Conservation (phyloP, 192 early-diverging fungal genomes). For the Physocladia obscura region DNA sequence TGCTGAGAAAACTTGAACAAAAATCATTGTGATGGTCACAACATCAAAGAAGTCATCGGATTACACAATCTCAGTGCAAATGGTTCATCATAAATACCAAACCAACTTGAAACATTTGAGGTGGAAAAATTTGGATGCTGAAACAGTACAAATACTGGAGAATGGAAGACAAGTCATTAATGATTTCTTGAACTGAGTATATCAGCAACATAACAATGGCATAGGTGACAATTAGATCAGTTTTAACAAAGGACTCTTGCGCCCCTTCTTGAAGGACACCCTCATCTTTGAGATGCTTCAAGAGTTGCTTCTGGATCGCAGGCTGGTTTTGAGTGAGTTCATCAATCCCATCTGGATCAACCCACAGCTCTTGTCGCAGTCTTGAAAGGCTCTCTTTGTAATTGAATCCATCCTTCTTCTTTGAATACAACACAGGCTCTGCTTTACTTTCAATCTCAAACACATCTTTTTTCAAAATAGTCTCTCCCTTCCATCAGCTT, state of each 20-base stretch:
- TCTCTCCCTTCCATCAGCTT: background rate
- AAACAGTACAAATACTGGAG: no score
- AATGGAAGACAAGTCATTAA: background rate
- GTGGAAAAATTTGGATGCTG: background rate
- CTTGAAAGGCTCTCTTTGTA: background rate
- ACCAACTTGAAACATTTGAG: background rate
- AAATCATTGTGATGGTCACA: no score
- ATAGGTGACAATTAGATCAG: no score
- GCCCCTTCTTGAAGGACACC: no score
- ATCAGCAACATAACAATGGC: no score
- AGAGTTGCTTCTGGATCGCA: background rate
- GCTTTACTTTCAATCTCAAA: background rate
- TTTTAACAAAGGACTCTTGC: no score
- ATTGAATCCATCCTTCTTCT: background rate
- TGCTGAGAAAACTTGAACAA: no score
- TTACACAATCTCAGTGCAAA: no score
- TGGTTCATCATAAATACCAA: no score
- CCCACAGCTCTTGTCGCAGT: no score
- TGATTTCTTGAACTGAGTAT: background rate
- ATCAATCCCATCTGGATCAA: background rate
- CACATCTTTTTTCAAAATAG: background rate
- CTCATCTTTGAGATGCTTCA: background rate
- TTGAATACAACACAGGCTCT: background rate
- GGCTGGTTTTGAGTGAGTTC: background rate
- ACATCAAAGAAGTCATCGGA: no score